A percentile compares a stretch with the other conserved stretches of the same genome.
Conservation (phyloP, 225 moss, liverwort and hornwort species). For the Polytrichum formosum region DNA sequence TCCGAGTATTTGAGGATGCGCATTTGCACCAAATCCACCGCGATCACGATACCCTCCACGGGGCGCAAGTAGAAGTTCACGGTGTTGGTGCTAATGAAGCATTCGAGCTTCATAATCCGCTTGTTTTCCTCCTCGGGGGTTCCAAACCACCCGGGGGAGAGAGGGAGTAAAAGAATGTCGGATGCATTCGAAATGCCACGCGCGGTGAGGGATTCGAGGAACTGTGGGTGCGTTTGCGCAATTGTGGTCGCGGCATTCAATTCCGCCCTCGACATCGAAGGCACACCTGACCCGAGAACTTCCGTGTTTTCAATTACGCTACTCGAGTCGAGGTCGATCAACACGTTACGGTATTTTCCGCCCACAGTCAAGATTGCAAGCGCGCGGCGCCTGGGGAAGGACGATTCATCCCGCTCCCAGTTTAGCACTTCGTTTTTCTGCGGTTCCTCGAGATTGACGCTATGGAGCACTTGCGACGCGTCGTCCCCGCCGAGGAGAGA, state of each 20-base stretch:
- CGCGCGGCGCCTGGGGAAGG: constrained; percentile 25
- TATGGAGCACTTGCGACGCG: constrained; percentile 4
- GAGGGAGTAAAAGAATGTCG: constrained; percentile 7
- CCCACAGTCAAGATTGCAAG: constrained; percentile 10
- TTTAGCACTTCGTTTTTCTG: constrained; percentile 32
- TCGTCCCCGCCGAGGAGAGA: constrained; percentile 16
- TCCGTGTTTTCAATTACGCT: constrained; percentile 22
- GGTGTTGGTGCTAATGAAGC: constrained; percentile 24
- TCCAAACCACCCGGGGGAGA: constrained; percentile 34
- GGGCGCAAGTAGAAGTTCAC: constrained; percentile 44
- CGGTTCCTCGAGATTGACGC: constrained; percentile 21
- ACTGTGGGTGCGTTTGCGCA: background rate
- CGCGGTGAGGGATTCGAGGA: constrained; percentile 17
- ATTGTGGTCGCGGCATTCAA: background rate
- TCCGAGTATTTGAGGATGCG: constrained; percentile 18
- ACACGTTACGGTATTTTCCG: constrained; percentile 10
- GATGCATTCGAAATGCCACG: constrained; percentile 15
- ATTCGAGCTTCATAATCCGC: constrained; percentile 22
- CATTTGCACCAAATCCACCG: constrained; percentile 22
- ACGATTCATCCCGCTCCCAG: constrained; percentile 12
- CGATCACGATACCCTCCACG: constrained; percentile 26
- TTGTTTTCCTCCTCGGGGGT: constrained; percentile 34
- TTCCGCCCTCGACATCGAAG: constrained; percentile 11
- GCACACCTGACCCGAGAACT: constrained; percentile 24
- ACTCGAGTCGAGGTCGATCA: constrained; percentile 30